phyloP scores from a whole-genome alignment of 1,284 basidiomycete genomes.

The Golubevia sp. region DNA sequence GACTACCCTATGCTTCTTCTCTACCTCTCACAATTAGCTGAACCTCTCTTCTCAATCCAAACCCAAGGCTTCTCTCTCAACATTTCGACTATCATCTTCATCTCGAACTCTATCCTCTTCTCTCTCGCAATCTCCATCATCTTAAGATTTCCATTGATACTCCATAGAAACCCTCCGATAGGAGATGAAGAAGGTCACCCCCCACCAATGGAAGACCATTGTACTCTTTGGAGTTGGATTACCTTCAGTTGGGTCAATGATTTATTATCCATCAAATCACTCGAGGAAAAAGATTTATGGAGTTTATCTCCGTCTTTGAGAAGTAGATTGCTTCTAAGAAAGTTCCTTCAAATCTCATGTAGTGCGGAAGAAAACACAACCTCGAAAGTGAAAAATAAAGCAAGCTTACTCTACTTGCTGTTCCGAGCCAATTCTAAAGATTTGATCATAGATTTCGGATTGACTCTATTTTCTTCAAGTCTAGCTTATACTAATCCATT shows the following conservation, averaged over 20 bases:
- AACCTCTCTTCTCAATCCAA: no score
- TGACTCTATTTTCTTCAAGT: constrained; percentile 25
- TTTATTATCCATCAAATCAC: constrained; percentile 14
- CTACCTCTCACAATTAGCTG: no score
- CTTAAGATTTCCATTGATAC: constrained; percentile 17
- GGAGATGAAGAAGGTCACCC: constrained; percentile 21
- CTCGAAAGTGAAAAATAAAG: background rate
- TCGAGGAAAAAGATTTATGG: constrained; percentile 31
- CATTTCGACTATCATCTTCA: no score
- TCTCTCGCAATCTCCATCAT: constrained; percentile 10
- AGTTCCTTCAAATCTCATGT: constrained; percentile 3
- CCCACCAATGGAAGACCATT: constrained; percentile 74
- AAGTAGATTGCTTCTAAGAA: constrained; percentile 18
- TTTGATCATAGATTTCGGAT: constrained; percentile 17
- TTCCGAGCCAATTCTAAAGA: constrained; percentile 22
- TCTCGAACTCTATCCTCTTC: no score
- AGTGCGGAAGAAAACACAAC: no score
- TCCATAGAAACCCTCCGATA: constrained; percentile 17
- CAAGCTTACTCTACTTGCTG: constrained; percentile 12
- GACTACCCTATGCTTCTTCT: no score
- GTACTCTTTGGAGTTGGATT: constrained; percentile 77
- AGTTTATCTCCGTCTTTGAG: constrained; percentile 22
- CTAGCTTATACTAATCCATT: constrained; percentile 28
- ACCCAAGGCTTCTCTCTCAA: no score
- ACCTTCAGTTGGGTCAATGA: constrained; percentile 75